These are phyloP conservation scores for Emydomyces testavorans DNA, from an alignment of 2,329 filamentous ascomycete species.

Conservation along the genomic window DNA sequence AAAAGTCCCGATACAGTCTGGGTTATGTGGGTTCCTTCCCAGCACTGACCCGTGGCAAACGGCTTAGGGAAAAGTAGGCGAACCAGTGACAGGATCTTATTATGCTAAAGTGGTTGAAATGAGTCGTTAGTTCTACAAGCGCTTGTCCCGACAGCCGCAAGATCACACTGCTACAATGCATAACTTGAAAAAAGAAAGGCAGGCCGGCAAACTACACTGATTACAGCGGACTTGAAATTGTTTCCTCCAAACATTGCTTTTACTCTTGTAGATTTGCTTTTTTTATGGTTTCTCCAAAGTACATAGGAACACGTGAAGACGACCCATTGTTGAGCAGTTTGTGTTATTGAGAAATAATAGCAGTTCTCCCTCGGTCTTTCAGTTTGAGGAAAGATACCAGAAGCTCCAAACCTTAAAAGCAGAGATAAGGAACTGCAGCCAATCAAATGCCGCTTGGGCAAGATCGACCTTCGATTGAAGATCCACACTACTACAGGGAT, in stretches of 20 bases:
- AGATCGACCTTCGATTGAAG: neutral
- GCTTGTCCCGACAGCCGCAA: too few relatives aligned
- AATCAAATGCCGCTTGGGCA: neutral
- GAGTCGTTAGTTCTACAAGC: too few relatives aligned
- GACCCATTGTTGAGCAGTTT: too few relatives aligned
- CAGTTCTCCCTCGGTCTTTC: slow-evolving; percentile 5
- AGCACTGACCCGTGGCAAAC: slow-evolving; percentile 8
- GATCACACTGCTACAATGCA: too few relatives aligned
- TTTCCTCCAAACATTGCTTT: too few relatives aligned
- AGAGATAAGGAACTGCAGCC: slow-evolving; percentile 6
- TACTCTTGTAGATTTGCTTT: too few relatives aligned
- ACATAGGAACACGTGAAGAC: too few relatives aligned
- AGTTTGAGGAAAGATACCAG: neutral
- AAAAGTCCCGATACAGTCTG: neutral
- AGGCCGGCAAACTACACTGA: too few relatives aligned
- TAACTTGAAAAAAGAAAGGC: too few relatives aligned
- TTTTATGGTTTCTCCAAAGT: too few relatives aligned
- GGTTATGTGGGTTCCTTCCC: slow-evolving; percentile 8
- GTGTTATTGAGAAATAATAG: too few relatives aligned
- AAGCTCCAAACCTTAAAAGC: slow-evolving; percentile 10
- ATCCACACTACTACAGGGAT: neutral
- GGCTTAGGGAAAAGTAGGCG: neutral
- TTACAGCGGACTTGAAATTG: too few relatives aligned
- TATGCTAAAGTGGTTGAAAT: neutral
- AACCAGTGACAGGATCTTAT: slow-evolving; percentile 4